Evolutionary conservation across 306 rosid genomes (phyloP).

Genomic region (Gastrolobium bilobum): DNA sequence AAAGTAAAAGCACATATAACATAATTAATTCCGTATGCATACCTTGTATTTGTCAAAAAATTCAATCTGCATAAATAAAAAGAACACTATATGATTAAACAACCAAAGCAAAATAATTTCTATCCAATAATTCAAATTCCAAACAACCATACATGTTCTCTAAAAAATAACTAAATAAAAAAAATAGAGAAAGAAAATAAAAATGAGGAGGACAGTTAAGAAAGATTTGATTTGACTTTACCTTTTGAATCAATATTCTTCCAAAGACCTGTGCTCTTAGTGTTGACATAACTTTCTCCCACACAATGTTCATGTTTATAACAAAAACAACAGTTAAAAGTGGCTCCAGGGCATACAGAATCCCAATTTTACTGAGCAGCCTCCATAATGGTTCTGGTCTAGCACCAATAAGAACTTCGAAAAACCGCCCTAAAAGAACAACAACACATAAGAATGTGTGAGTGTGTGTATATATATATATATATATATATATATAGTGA

Average conservation of each 20-base stretch:
- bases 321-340: conserved; percentile 80
- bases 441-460: conserved; percentile 29
- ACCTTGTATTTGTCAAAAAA: conserved; percentile 97
- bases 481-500: too few species aligned
- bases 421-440: conserved; percentile 76
- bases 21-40: conserved; percentile 37
- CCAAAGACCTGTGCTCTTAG: conserved; percentile 93
- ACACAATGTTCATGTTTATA: conserved; percentile 78
- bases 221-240: conserved; percentile 32
- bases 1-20: conserved; percentile 13
- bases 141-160: conserved; percentile 11
- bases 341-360: conserved; percentile 93
- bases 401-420: conserved; percentile 82
- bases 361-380: conserved; percentile 81
- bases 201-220: conserved; percentile 9
- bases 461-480: too few species aligned
- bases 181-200: background rate
- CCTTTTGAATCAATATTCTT: conserved; percentile 92
- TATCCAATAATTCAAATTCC: conserved; percentile 18
- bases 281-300: conserved; percentile 96
- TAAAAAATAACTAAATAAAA: conserved; percentile 10
- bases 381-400: conserved; percentile 91
- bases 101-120: conserved; percentile 28
- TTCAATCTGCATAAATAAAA: conserved; percentile 72
- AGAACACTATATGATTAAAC: conserved; percentile 19